Evolutionary conservation across 352 stramenopile genomes (phyloP).

Genomic region (Phytophthora megakarya): DNA sequence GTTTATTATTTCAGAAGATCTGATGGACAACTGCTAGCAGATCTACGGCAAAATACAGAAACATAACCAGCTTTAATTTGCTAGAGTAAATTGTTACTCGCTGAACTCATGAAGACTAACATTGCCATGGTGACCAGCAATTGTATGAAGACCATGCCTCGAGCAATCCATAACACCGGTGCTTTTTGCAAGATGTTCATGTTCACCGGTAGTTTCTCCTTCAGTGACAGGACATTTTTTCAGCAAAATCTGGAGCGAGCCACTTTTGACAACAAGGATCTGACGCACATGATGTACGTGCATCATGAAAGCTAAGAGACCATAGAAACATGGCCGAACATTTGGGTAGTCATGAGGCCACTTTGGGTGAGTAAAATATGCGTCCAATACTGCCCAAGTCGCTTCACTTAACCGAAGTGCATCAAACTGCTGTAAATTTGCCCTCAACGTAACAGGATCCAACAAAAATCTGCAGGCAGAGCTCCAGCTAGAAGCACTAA

Average conservation of each 20-base stretch:
- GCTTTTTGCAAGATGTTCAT: conserved; percentile 15
- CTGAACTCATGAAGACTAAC: conserved; percentile 39
- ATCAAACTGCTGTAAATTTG: conserved; percentile 17
- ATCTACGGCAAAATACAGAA: too few relatives aligned
- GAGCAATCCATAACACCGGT: conserved; percentile 25
- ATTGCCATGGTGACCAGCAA: conserved; percentile 37
- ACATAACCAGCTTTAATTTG: too few relatives aligned
- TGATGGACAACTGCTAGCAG: too few relatives aligned
- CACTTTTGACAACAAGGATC: conserved; percentile 32
- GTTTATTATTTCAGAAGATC: too few relatives aligned
- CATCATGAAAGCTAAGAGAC: conserved; percentile 46
- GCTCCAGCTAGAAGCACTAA: conserved; percentile 65
- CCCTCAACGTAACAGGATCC: conserved; percentile 34
- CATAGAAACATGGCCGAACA: conserved; percentile 36
- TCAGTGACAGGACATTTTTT: background rate
- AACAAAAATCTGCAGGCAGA: conserved; percentile 47
- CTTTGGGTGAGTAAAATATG: conserved; percentile 43
- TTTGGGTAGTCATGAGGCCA: conserved; percentile 40
- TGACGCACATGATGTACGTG: conserved; percentile 42
- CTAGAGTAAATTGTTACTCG: too few relatives aligned
- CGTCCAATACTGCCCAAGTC: conserved; percentile 31
- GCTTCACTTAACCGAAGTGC: conserved; percentile 1
- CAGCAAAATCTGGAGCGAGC: conserved; percentile 18
- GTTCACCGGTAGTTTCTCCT: background rate
- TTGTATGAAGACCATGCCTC: conserved; percentile 37